A percentile compares a stretch with the other conserved stretches of the same genome.
Conservation (phyloP, 495 filamentous ascomycete species). For the Apodospora peruviana region DNA sequence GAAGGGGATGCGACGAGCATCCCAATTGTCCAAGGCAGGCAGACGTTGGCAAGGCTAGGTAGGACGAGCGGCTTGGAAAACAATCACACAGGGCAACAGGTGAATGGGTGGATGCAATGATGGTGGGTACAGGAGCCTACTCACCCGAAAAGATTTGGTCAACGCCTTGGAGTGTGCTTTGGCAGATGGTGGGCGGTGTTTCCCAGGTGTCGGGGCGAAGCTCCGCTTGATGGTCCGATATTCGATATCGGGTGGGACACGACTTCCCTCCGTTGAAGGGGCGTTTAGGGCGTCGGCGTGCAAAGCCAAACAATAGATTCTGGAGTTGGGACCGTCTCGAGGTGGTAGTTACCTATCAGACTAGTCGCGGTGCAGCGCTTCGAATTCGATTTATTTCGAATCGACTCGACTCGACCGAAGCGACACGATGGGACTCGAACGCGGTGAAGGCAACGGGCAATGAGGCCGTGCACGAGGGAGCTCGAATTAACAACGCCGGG, state of each 20-base stretch:
- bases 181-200: background rate
- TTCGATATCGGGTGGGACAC: background rate
- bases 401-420: background rate
- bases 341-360: too few relatives aligned
- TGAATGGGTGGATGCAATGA: background rate
- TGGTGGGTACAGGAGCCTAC: background rate
- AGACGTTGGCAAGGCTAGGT: background rate
- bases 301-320: too few relatives aligned
- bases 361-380: background rate
- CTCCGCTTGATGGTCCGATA: background rate
- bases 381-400: background rate
- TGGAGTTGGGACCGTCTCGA: too few relatives aligned
- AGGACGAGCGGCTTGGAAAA: background rate
- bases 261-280: background rate
- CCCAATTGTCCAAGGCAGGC: background rate
- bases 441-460: background rate
- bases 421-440: background rate
- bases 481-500: background rate
- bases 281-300: too few relatives aligned
- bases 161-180: background rate
- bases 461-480: background rate
- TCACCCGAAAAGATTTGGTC: background rate
- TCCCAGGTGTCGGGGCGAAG: background rate
- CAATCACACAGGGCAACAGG: background rate
- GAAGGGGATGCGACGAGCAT: slow-evolving; percentile 2